phyloP scores from a whole-genome alignment of 148 eudicot species.

The Agrostemma githago region DNA sequence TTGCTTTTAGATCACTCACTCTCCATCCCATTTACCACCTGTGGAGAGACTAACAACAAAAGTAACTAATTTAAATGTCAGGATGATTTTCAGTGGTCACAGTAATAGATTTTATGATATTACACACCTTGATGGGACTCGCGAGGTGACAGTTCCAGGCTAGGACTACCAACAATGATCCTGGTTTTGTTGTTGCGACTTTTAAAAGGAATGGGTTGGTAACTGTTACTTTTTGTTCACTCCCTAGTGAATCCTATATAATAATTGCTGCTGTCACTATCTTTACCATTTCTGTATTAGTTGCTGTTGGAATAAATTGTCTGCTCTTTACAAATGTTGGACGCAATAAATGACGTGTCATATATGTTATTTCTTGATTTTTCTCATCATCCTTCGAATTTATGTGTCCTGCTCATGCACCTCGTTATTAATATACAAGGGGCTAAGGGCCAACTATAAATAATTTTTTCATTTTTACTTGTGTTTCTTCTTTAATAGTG shows the following conservation, averaged over 20 bases:
- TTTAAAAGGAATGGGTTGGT: slow-evolving; percentile 12
- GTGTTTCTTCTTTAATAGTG: no score
- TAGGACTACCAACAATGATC: slow-evolving; percentile 18
- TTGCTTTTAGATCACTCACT: not conserved
- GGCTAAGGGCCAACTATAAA: no score
- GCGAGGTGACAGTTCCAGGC: slow-evolving; percentile 18
- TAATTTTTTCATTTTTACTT: no score
- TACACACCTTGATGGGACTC: slow-evolving; percentile 19
- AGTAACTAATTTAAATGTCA: not conserved
- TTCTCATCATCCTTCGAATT: not conserved
- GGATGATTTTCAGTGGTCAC: slow-evolving; percentile 21
- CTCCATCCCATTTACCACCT: not conserved
- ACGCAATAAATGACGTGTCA: not conserved
- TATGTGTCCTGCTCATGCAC: not conserved
- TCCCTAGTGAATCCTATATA: slow-evolving; percentile 19
- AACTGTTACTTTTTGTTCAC: slow-evolving; percentile 6
- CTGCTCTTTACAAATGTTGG: not conserved
- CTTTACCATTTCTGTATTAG: slow-evolving; percentile 2
- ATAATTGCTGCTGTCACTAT: slow-evolving; percentile 13
- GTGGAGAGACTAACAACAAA: slow-evolving; percentile 11
- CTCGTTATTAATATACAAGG: no score
- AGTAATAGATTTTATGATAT: slow-evolving; percentile 19
- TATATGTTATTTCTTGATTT: not conserved
- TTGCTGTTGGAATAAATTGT: slow-evolving; percentile 10
- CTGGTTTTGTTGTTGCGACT: slow-evolving; percentile 22